Conservation (phyloP, 176 grass and related monocot genomes). For the Cymbopogon citratus region DNA sequence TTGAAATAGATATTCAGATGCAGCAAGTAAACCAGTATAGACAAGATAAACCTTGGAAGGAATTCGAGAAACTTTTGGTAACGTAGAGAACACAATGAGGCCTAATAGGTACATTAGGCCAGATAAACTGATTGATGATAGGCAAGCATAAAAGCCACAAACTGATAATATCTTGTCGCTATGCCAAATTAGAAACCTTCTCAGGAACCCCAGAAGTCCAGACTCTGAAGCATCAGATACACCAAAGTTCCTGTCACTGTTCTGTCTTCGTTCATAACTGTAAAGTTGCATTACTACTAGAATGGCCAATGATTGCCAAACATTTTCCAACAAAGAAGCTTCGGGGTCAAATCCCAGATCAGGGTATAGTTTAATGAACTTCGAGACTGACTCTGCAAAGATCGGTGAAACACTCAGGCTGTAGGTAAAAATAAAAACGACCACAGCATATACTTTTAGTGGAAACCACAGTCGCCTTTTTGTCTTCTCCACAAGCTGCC, state of each 20-base stretch:
- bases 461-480: conserved; percentile 81
- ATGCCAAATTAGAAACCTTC: conserved; percentile 93
- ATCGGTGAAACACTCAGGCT: conserved; percentile 66
- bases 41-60: conserved; percentile 88
- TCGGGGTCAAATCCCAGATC: conserved; percentile 87
- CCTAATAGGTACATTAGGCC: conserved; percentile 84
- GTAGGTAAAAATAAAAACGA: conserved; percentile 86
- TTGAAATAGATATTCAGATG: conserved; percentile 92
- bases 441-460: conserved; percentile 72
- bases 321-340: conserved; percentile 77
- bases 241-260: conserved; percentile 60
- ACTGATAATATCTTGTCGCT: conserved; percentile 86
- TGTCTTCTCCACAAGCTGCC: conserved; percentile 85
- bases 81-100: conserved; percentile 67
- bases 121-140: conserved; percentile 85
- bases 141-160: conserved; percentile 75
- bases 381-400: conserved; percentile 60
- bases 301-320: conserved; percentile 91
- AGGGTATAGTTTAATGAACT: conserved; percentile 68
- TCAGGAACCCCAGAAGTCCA: conserved; percentile 68
- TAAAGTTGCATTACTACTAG: conserved; percentile 98
- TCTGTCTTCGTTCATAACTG: conserved; percentile 92
- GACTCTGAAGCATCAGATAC: conserved; percentile 70
- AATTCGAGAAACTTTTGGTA: conserved; percentile 86
- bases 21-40: conserved; percentile 77